Conservation (phyloP, 768 basidiomycete species). For the Termitomyces titanicus region DNA sequence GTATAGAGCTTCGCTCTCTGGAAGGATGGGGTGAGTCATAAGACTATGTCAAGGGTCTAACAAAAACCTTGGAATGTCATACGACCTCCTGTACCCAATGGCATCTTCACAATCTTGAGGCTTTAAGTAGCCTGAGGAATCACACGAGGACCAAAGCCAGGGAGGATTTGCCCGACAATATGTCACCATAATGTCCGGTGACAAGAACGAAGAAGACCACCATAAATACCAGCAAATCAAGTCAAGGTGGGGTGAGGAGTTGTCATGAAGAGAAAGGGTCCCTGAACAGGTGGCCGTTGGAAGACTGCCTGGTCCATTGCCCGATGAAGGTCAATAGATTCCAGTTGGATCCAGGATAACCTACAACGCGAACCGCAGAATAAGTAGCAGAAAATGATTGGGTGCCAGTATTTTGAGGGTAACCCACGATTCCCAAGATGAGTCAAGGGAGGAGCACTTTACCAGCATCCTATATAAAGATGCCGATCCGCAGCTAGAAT, state of each 20-base stretch:
- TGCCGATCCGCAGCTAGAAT: neutral
- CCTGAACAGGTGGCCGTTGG: neutral
- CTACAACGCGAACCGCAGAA: neutral
- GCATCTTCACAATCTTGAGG: too few relatives aligned
- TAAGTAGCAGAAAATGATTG: neutral
- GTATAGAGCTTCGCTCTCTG: too few relatives aligned
- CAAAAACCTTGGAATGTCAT: neutral
- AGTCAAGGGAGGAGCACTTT: too few relatives aligned
- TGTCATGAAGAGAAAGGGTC: neutral
- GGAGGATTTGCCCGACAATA: neutral
- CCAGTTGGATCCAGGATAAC: neutral
- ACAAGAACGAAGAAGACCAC: conserved; percentile 1
- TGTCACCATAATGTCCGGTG: neutral
- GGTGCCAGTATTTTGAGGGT: neutral
- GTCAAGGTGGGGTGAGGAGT: neutral
- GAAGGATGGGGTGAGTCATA: neutral
- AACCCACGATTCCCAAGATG: too few relatives aligned
- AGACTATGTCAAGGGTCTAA: neutral
- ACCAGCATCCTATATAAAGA: neutral
- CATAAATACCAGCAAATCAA: conserved; percentile 9
- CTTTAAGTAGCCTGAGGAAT: too few relatives aligned
- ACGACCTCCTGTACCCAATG: neutral
- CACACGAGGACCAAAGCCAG: neutral
- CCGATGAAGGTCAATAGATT: neutral
- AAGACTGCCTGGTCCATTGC: neutral